Percentiles rank a stretch among this genome's conserved stretches.
These are phyloP conservation scores for Haplosporangium gracile DNA, from an alignment of 192 early-diverging fungal genomes.

Conservation along the genomic window DNA sequence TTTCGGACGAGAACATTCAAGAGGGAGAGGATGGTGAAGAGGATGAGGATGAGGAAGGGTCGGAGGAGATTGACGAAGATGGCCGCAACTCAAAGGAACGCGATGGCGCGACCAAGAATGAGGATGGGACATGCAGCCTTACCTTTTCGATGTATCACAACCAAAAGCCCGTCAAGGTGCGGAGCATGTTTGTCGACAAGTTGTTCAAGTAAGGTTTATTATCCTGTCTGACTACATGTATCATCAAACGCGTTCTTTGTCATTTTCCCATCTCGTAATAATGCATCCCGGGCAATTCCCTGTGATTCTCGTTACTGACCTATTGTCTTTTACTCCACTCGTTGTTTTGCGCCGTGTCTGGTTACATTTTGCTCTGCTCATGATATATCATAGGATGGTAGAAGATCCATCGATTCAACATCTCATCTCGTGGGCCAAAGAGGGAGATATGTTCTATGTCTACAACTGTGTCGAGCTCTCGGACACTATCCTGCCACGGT, in stretches of 20 bases:
- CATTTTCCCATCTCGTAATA: not conserved
- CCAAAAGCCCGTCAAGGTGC: constrained; percentile 35
- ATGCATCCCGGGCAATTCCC: too few relatives aligned
- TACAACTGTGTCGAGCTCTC: constrained; percentile 90
- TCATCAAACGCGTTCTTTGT: not conserved
- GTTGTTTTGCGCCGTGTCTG: not conserved
- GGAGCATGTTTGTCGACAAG: constrained; percentile 51
- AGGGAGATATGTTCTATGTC: constrained; percentile 90
- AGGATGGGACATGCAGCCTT: constrained; percentile 12
- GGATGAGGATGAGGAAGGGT: constrained; percentile 6
- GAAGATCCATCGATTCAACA: constrained; percentile 74
- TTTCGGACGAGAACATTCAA: constrained; percentile 25
- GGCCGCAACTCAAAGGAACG: not conserved
- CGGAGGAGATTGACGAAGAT: constrained; percentile 17
- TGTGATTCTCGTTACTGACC: not conserved
- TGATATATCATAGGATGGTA: constrained; percentile 68
- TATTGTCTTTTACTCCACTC: not conserved
- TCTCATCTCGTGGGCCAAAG: constrained; percentile 81
- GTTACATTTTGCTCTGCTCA: not conserved
- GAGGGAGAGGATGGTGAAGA: constrained; percentile 29
- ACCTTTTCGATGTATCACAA: constrained; percentile 24
- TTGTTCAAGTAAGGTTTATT: constrained; percentile 22
- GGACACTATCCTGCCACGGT: constrained; percentile 80
- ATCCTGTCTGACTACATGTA: not conserved
- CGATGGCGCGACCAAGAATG: constrained; percentile 12